phyloP scores from a whole-genome alignment of 169 alveolate species.

The Theileria parva region DNA sequence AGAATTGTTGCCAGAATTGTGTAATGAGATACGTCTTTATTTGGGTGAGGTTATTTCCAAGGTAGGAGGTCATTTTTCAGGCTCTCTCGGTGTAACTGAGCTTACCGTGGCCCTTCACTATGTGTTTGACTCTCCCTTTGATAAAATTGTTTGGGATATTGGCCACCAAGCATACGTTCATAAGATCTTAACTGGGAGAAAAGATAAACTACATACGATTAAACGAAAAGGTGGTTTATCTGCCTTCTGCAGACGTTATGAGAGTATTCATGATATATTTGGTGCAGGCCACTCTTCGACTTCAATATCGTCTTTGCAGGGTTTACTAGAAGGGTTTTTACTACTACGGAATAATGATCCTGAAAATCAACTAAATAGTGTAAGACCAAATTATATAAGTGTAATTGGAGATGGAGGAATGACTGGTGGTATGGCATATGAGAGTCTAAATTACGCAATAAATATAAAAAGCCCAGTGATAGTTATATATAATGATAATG shows the following conservation, averaged over 20 bases:
- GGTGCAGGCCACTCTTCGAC: constrained; percentile 91
- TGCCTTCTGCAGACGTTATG: constrained; percentile 79
- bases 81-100: constrained; percentile 83
- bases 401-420: constrained; percentile 87
- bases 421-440: constrained; percentile 90
- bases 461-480: constrained; percentile 78
- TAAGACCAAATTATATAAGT: constrained; percentile 68
- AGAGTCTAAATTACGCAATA: constrained; percentile 80
- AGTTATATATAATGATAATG: constrained; percentile 85
- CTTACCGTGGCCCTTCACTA: constrained; percentile 79
- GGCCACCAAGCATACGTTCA: constrained; percentile 86
- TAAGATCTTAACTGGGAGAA: constrained; percentile 87
- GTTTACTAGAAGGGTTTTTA: constrained; percentile 60
- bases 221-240: constrained; percentile 81
- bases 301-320: constrained; percentile 83
- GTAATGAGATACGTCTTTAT: constrained; percentile 42
- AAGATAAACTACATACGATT: constrained; percentile 76
- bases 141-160: constrained; percentile 80
- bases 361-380: neutral
- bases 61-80: constrained; percentile 85
- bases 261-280: constrained; percentile 82
- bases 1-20: constrained; percentile 47
- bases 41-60: constrained; percentile 41
- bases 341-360: neutral
- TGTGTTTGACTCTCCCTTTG: constrained; percentile 82